Evolutionary conservation across 2,329 filamentous ascomycete genomes (phyloP).

Genomic region (Penicillium freii): DNA sequence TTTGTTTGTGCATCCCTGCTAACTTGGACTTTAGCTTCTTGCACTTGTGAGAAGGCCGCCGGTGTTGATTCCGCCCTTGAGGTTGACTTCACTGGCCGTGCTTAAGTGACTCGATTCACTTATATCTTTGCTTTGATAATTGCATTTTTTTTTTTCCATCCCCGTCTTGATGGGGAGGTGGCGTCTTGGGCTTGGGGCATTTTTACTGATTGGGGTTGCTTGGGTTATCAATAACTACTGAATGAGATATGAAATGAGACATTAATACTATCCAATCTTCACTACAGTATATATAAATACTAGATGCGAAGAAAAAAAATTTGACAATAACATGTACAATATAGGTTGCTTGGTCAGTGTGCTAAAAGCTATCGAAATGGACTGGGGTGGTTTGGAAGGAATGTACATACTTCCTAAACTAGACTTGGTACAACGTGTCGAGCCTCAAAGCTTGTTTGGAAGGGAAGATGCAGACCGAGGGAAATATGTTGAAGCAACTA

Average conservation of each 20-base stretch:
- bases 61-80: conserved; percentile 64
- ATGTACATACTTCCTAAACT: background rate
- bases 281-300: background rate
- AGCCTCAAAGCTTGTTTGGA: conserved; percentile 5
- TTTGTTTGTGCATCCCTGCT: conserved; percentile 10
- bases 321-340: too few species aligned
- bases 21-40: conserved; percentile 53
- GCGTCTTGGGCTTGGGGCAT: conserved; percentile 10
- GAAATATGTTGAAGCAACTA: background rate
- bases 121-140: background rate
- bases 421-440: background rate
- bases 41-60: conserved; percentile 77
- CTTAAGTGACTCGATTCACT: conserved; percentile 11
- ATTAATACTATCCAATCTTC: background rate
- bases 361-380: background rate
- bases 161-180: background rate
- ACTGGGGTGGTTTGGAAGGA: background rate
- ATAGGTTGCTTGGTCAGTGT: too few species aligned
- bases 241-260: background rate
- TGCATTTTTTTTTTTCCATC: conserved; percentile 12
- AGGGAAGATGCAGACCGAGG: background rate
- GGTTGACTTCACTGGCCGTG: conserved; percentile 80
- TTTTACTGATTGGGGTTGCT: background rate
- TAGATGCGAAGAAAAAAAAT: background rate
- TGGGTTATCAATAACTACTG: background rate